Conservation (phyloP, 108 stramenopile genomes). For the Chaetoceros tenuissimus region DNA sequence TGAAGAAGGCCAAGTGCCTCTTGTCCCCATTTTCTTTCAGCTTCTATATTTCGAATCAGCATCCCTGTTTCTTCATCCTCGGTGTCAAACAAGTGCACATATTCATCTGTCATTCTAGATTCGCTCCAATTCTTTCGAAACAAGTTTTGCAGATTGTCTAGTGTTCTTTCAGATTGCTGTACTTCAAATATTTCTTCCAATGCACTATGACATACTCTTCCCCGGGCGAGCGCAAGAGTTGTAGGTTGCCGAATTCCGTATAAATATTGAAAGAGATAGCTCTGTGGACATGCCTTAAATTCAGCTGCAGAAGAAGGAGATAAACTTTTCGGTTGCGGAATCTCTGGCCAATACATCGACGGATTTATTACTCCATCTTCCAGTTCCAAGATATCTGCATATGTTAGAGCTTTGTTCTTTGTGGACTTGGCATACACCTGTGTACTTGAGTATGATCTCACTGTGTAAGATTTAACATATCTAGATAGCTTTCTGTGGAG, state of each 20-base stretch:
- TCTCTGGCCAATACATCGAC: constrained; percentile 1
- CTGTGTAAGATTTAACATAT: no score
- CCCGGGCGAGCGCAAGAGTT: constrained; percentile 49
- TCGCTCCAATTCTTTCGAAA: constrained; percentile 59
- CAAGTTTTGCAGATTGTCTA: constrained; percentile 66
- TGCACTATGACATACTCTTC: constrained; percentile 68
- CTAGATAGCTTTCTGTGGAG: no score
- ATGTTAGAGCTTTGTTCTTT: no score
- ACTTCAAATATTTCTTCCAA: constrained; percentile 80
- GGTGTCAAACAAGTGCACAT: constrained; percentile 43
- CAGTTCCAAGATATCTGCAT: neutral
- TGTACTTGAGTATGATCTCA: no score
- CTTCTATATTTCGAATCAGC: constrained; percentile 28
- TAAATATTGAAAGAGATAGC: constrained; percentile 77
- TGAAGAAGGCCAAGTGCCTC: constrained; percentile 52
- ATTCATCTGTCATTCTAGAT: constrained; percentile 27
- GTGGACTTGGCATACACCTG: no score
- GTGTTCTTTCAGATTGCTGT: constrained; percentile 52
- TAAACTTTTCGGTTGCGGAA: constrained; percentile 53
- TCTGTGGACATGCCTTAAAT: constrained; percentile 78
- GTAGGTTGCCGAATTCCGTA: constrained; percentile 55
- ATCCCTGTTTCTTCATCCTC: constrained; percentile 5
- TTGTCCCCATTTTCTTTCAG: constrained; percentile 72
- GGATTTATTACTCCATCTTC: neutral
- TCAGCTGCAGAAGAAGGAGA: constrained; percentile 70